Conservation (phyloP, 2,329 filamentous ascomycete genomes). For the Pseudogymnoascus sp. region DNA sequence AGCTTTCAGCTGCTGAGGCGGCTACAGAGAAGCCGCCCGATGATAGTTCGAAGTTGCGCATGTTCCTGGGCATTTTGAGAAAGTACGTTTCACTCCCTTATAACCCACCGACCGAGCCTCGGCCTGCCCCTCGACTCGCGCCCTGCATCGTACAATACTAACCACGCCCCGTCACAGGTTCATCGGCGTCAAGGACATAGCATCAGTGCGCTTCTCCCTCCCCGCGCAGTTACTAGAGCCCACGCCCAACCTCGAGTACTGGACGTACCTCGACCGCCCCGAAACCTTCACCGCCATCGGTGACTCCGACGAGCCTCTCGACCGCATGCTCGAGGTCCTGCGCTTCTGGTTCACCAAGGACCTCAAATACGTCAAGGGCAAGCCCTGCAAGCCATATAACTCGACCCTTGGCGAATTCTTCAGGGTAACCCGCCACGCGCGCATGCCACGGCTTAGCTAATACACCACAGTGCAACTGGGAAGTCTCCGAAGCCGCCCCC, state of each 20-base stretch:
- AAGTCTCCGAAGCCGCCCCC: conserved; percentile 72
- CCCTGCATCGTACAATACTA: neutral
- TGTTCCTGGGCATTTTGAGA: conserved; percentile 78
- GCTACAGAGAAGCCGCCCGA: conserved; percentile 53
- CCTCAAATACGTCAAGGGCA: conserved; percentile 96
- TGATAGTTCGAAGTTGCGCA: conserved; percentile 82
- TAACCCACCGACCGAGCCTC: neutral
- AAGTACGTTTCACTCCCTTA: conserved; percentile 52
- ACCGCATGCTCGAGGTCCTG: conserved; percentile 89
- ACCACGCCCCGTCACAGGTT: conserved; percentile 51
- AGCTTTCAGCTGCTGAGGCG: neutral
- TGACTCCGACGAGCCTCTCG: conserved; percentile 82
- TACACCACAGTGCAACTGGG: conserved; percentile 75
- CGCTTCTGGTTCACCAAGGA: conserved; percentile 99
- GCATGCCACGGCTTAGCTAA: conserved; percentile 12
- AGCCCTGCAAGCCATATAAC: conserved; percentile 98
- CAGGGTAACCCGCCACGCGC: conserved; percentile 46
- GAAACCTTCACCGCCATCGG: conserved; percentile 80
- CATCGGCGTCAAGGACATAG: conserved; percentile 92
- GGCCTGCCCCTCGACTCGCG: neutral
- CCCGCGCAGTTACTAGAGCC: conserved; percentile 94
- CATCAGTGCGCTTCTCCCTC: conserved; percentile 89
- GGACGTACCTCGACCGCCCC: conserved; percentile 94
- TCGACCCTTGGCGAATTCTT: conserved; percentile 97
- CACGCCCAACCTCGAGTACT: conserved; percentile 95